A percentile compares a stretch with the other conserved stretches of the same genome.
Evolutionary conservation across 2,329 filamentous ascomycete genomes (phyloP).

Genomic region (Stachybotrys chlorohalonatus): DNA sequence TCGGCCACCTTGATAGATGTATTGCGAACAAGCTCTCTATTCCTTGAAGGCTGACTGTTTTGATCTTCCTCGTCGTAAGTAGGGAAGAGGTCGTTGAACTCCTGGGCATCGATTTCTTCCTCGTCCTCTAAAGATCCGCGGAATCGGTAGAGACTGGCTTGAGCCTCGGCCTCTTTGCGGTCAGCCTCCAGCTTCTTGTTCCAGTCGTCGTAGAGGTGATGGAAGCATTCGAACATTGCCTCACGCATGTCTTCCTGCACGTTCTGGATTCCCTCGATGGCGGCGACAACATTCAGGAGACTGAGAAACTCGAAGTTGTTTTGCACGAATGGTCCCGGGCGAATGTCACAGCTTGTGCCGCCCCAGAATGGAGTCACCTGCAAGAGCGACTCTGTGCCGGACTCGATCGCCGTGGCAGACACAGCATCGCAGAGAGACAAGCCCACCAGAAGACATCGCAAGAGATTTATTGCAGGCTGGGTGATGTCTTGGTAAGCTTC

Average conservation of each 20-base stretch:
- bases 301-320: conserved; percentile 35
- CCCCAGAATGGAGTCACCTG: conserved; percentile 47
- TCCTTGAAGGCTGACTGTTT: conserved; percentile 18
- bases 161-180: conserved; percentile 63
- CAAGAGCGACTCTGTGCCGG: conserved; percentile 27
- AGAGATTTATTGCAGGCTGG: conserved; percentile 65
- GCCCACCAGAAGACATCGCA: conserved; percentile 71
- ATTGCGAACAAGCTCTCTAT: conserved; percentile 35
- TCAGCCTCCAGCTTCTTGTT: conserved; percentile 67
- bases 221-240: conserved; percentile 56
- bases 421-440: conserved; percentile 48
- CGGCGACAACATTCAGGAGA: conserved; percentile 21
- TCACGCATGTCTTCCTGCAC: conserved; percentile 35
- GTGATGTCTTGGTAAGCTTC: conserved; percentile 80
- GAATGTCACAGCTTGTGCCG: conserved; percentile 25
- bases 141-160: conserved; percentile 75
- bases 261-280: conserved; percentile 37
- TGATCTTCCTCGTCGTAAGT: conserved; percentile 48
- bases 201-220: conserved; percentile 73
- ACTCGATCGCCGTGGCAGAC: conserved; percentile 32
- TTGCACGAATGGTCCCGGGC: conserved; percentile 9
- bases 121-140: conserved; percentile 68
- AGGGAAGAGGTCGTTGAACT: conserved; percentile 76
- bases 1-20: conserved; percentile 53
- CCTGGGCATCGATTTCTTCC: conserved; percentile 63